phyloP scores from a whole-genome alignment of 1,139 yeast genomes.

The Sugiyamaella castrensis region DNA sequence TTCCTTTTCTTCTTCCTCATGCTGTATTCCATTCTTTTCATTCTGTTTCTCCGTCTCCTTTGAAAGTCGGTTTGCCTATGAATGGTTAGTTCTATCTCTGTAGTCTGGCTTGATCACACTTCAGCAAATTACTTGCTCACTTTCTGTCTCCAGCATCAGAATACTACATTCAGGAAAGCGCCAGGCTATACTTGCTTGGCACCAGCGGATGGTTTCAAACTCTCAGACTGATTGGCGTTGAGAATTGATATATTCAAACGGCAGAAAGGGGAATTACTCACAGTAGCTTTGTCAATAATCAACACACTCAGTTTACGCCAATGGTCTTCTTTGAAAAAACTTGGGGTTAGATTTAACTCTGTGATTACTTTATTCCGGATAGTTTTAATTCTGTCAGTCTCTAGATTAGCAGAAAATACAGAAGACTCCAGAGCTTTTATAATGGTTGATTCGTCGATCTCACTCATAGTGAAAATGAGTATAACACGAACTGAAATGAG shows the following conservation, averaged over 20 bases:
- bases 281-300: constrained; percentile 22
- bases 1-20: neutral
- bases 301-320: constrained; percentile 25
- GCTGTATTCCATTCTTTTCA: neutral
- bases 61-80: neutral
- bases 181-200: no score
- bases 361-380: constrained; percentile 24
- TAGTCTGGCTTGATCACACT: no score
- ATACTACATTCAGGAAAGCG: no score
- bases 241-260: no score
- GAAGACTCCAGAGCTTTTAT: constrained; percentile 10
- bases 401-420: constrained; percentile 23
- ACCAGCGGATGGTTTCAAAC: no score
- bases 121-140: no score
- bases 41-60: neutral
- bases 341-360: constrained; percentile 20
- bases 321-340: constrained; percentile 21
- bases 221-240: no score
- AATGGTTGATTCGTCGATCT: neutral
- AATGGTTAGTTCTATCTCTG: constrained; percentile 6
- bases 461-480: neutral
- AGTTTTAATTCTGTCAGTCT: constrained; percentile 22
- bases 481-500: no score
- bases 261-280: constrained; percentile 4
- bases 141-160: neutral